Base-by-base conservation (phyloP, 495 filamentous ascomycete species). In the Penicillium coprophilum region DNA sequence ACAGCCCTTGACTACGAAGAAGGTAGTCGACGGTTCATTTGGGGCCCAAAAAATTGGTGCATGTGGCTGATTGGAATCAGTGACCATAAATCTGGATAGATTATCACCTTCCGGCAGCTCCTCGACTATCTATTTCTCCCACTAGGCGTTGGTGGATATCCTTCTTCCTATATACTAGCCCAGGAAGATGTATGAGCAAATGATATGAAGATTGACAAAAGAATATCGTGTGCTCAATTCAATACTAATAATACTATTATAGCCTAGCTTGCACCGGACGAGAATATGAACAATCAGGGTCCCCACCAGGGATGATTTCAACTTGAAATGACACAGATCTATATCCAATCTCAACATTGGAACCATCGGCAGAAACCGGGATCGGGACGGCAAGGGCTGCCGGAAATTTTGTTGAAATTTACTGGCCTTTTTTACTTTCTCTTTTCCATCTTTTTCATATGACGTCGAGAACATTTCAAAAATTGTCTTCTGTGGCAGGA, bases 331-430 rank as follows among this genome's bases (percentile, higher is more conserved):
- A 38, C 34, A n/a, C 7, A 38, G n/a, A 38, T 38, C 34, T 38
- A 38, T 17, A 38, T 36, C n/a, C 17, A 17, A 17, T 38, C 34
- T 38, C 34, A 36, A 38, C 30, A 36, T 9, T 51, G 55, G 56
- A 54, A 34, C 36, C 44, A 49, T 69, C 70, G 70, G 68, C 59
- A n/a, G 56, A 68, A 66, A 56, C 61, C 68, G 69, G 69, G 63
- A 57, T 17, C 49, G 49, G 46, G 17, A 38, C 38, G 53, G 53
- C 30, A 53, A 38, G 32, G 41, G 24, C 47, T 46, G 30, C 63
- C 60, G 65, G 58, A 60, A 63, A 59, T 60, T 59, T 46, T 47
- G 61, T 67, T 60, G 53, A 50, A 31, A 30, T 31, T 50, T 49
- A 13, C 45, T 43, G 3, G 20, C 21, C 23, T 49, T 46, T 23